Conservation (phyloP, 345 rosid species). For the Lepidium africanum region DNA sequence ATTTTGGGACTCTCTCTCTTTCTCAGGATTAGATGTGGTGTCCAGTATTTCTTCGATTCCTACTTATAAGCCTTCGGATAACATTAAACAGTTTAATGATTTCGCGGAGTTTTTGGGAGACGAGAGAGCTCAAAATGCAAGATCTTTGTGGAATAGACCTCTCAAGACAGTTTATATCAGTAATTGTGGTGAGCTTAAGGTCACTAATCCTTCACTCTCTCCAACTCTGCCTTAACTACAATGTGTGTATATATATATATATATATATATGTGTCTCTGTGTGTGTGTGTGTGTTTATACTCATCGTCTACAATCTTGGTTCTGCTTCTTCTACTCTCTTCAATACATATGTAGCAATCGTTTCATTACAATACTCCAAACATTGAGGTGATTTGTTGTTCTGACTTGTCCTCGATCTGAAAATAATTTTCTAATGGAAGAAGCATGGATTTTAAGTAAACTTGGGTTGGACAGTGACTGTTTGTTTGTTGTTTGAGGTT, state of each 20-base stretch:
- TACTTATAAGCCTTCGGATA: constrained; percentile 62
- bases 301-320: background rate
- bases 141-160: constrained; percentile 70
- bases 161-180: constrained; percentile 67
- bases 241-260: background rate
- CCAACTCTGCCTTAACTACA: constrained; percentile 47
- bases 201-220: constrained; percentile 63
- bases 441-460: background rate
- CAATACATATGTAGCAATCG: background rate
- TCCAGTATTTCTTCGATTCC: constrained; percentile 68
- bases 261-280: no score
- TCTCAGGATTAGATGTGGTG: constrained; percentile 78
- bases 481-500: background rate
- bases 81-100: constrained; percentile 62
- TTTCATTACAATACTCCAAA: background rate
- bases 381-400: background rate
- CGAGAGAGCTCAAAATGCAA: constrained; percentile 74
- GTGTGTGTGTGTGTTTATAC: background rate
- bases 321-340: background rate
- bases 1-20: background rate
- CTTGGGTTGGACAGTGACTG: background rate
- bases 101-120: constrained; percentile 75
- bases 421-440: background rate
- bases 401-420: background rate
- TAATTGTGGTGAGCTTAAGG: constrained; percentile 75